Base-by-base conservation (phyloP, 345 rosid genomes). In the sweet orange (Citrus sinensis) region DNA sequence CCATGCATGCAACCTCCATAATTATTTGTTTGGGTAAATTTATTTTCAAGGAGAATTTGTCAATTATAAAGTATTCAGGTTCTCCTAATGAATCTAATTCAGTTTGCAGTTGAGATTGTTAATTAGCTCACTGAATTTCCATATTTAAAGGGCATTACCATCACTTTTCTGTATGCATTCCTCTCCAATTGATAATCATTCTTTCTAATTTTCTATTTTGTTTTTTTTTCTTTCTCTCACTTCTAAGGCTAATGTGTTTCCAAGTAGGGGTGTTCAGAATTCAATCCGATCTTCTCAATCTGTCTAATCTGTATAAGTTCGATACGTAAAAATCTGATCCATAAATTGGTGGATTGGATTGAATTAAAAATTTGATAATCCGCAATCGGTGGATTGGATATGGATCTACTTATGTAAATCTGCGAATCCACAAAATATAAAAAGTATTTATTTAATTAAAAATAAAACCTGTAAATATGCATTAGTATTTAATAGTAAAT, bases 251-350 rank as follows among this genome's bases (percentile, higher is more conserved):
- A 25, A 49, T 69, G 9, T 69, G 34, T 9, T 11, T 8, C 40
- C 20, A 30, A 19, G 24, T 70, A 32, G 34, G 34, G 5, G 34
- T 32, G 5, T 0, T 32, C 0, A 32, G 0, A 32, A 32, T 32
- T 0, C 5, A 4, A 32, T 32, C 4, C 34, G 34, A 32, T 32
- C 34, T 0, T 0, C 0, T 32, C 0, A 32, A 32, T 32, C 5
- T 0, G 0, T 32, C 34, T 32, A 0, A 32, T 32, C 5, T 0
- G 5, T 32, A 32, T 0, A 32, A 32, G 4, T 32, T 32, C 34
- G 0, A 32, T 4, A 4, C 34, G 34, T 32, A 32, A 32, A 32
- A 32, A 32, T 32, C 5, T 0, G 34, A 32, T 32, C 5, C 0
- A 32, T 32, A 32, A 0, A 32, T 32, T 32, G 34, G 34, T 32